Percentiles rank a stretch among this genome's conserved stretches.
Evolutionary conservation across 176 grass and related monocot genomes (phyloP).

Genomic region (Bromus sterilis): DNA sequence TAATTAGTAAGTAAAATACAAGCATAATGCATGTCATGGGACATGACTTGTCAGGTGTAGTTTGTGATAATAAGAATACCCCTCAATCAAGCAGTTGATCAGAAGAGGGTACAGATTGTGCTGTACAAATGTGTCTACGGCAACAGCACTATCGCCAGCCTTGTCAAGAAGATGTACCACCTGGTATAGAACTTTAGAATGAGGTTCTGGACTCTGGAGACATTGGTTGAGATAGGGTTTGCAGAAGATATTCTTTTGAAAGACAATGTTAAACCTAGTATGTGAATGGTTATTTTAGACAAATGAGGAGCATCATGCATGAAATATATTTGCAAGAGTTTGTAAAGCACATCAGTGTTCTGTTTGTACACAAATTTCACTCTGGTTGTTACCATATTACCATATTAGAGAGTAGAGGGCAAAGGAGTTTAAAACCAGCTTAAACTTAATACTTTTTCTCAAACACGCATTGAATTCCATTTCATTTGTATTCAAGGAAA

Average conservation of each 20-base stretch:
- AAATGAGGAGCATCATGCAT: neutral
- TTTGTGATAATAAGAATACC: constrained; percentile 37
- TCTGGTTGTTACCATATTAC: neutral
- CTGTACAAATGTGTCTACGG: constrained; percentile 49
- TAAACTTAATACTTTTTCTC: neutral
- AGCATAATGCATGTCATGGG: neutral
- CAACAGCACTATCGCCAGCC: constrained; percentile 35
- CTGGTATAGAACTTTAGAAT: constrained; percentile 29
- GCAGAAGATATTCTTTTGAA: neutral
- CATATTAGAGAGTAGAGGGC: neutral
- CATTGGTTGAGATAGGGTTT: neutral
- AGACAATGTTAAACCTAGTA: neutral
- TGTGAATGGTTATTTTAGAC: neutral
- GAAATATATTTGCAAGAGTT: neutral
- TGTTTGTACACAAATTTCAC: neutral
- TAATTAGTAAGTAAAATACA: neutral
- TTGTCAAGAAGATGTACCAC: constrained; percentile 71
- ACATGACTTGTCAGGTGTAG: neutral
- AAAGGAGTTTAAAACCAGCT: neutral
- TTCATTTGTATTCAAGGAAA: neutral
- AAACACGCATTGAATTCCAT: neutral
- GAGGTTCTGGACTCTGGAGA: neutral
- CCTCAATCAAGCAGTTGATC: constrained; percentile 73
- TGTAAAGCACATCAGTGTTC: neutral
- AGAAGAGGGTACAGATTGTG: constrained; percentile 81